Base-by-base conservation (phyloP, 2,329 filamentous ascomycete species). In the Malbranchea zuffiana region DNA sequence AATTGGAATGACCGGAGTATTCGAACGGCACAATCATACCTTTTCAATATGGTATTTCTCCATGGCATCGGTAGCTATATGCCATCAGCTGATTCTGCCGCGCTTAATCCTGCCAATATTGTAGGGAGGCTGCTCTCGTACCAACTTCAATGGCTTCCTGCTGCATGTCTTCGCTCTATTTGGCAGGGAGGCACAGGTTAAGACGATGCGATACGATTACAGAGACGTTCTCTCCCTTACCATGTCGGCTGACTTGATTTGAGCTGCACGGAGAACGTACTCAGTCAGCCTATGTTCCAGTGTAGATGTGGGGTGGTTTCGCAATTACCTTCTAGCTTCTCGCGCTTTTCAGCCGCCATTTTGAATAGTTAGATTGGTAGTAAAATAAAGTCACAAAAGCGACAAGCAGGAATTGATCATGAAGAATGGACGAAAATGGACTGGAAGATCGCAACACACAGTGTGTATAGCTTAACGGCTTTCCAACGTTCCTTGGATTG, bases 161-260 rank as follows among this genome's bases (percentile, higher is more conserved):
- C 57, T 95, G 86, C 90, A 98, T 94, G 53, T 95, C 87, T 42
- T 96, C 88, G 53, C 80, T 88, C 90, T 96, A 57, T 50, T 29
- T 33, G 23, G 32, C n/a, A 38, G 44, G 48, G 27, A 44, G 47
- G 49, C 39, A 37, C 44, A 36, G 39, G 37, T 38, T 26, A 26
- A 54, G 39, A 32, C 31, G 32, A 26, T 15, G 7, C 26, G 15
- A 40, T 40, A 40, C 29, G 18, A 17, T n/a, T 40, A 42, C 36
- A 25, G 29, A 36, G 32, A 17, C 39, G 12, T 5, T 23, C 8
- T 8, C 20, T 5, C 30, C 34, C 69, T 62, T 72, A 96, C 90
- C 90, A 98, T 98, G 60, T 98, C 90, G 42, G 85, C 88, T 51
- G 87, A 94, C 71, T 98, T 98, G 65, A 98, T 80, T 67, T 94